Evolutionary conservation across 2,329 filamentous ascomycete genomes (phyloP).

Genomic region (Lojkania enalia): DNA sequence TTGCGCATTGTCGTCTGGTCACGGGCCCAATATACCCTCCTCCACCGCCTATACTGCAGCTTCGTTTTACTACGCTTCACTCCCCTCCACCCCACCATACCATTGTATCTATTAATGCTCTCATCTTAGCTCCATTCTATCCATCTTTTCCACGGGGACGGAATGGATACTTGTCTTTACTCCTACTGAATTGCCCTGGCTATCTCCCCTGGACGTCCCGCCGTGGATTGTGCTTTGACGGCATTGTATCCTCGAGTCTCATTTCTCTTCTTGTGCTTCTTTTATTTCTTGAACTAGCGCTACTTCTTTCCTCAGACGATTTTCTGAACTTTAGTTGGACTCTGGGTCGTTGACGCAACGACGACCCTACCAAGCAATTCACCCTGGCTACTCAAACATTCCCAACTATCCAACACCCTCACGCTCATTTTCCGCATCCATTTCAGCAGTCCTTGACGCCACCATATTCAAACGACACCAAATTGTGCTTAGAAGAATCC

Average conservation of each 20-base stretch:
- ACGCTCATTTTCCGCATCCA: conserved; percentile 38
- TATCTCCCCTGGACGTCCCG: conserved; percentile 10
- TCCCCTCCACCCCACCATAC: conserved; percentile 8
- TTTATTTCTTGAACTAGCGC: background rate
- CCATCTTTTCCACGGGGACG: conserved; percentile 11
- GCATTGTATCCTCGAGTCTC: background rate
- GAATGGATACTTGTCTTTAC: conserved; percentile 25
- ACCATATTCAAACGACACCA: conserved; percentile 35
- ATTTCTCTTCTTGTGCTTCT: background rate
- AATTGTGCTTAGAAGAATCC: conserved; percentile 20
- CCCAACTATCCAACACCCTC: conserved; percentile 37
- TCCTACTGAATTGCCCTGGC: conserved; percentile 16
- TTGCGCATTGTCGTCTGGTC: conserved; percentile 26
- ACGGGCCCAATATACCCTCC: conserved; percentile 23
- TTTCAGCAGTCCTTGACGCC: conserved; percentile 36
- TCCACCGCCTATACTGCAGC: conserved; percentile 16
- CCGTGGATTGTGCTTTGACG: background rate
- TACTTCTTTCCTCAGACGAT: background rate
- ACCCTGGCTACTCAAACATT: conserved; percentile 46
- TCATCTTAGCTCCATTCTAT: too few relatives aligned
- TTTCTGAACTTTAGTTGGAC: conserved; percentile 1
- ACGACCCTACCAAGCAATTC: conserved; percentile 29
- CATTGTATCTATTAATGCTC: too few relatives aligned
- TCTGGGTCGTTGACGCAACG: conserved; percentile 31
- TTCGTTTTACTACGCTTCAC: conserved; percentile 18